Evolutionary conservation across 768 basidiomycete species (phyloP), one percentile per base, ranked within the genome.

Genomic region (Mycena albidolilacea): DNA sequence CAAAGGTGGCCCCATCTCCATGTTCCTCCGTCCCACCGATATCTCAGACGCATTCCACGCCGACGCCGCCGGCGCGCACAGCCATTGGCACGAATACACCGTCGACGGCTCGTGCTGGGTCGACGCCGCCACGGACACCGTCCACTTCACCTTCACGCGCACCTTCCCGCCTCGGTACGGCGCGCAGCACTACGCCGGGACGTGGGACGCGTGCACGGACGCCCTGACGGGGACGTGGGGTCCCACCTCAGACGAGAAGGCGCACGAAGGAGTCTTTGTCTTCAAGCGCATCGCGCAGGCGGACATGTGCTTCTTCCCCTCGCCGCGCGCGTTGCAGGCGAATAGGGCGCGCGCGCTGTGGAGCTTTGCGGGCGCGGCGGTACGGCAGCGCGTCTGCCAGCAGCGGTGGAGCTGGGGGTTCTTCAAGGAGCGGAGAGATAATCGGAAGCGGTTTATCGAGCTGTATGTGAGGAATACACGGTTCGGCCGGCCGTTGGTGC

Each of bases 291-390:
- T 78, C 17, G 62, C 78, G 19, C 78, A 77, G 5, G 78, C 79
- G 15, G 35, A 74, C 37, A 70, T 81, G 57, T 69, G 76, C 37
- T 79, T 76, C 58, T 77, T 78, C 55, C 81, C 81, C 0, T 44
- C 79, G 1, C 78, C 79, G 3, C 21, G 46, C 0, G 77, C 74
- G 11, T 74, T 82, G 21, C 39, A 72, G 11, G 65, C 44, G 30
- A 79, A 80, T 71, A 77, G 43, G 41, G 46, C 79, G 6, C 69
- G 74, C 1, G 79, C 82, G 1, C 67, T 81, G 8, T 85, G 83
- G 83, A 73, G 64, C 4, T 84, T 79, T 59, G 84, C 83, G 0
- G 48, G 76, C 19, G 57, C 68, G 0, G 79, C 80, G 8, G 74
- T 77, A 17, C 60, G 60, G 38, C 65, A 76, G 55, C 62, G 77